These are phyloP conservation scores for Aspergillus coremiiformis DNA, from an alignment of 495 filamentous ascomycete genomes.

Conservation along the genomic window DNA sequence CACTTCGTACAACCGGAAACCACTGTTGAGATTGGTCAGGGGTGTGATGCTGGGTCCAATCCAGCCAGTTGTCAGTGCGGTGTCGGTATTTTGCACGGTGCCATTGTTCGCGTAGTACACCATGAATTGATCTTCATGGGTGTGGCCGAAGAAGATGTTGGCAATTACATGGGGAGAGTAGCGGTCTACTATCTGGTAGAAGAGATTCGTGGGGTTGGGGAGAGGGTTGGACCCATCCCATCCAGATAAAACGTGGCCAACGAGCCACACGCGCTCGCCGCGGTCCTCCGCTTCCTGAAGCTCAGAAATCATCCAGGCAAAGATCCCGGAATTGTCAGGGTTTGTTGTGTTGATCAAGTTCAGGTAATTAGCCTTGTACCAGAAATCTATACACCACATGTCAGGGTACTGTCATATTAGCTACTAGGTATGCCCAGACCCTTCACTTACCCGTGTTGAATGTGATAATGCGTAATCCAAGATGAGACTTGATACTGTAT, in stretches of 20 bases:
- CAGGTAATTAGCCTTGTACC: slow-evolving; percentile 42
- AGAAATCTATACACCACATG: slow-evolving; percentile 36
- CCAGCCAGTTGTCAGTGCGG: slow-evolving; percentile 40
- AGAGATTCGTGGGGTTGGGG: slow-evolving; percentile 44
- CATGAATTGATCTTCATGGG: slow-evolving; percentile 47
- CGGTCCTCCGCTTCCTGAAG: slow-evolving; percentile 45
- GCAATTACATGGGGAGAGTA: slow-evolving; percentile 51
- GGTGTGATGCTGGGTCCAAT: slow-evolving; percentile 49
- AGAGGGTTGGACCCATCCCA: slow-evolving; percentile 47
- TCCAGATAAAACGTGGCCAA: slow-evolving; percentile 45
- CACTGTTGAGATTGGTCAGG: slow-evolving; percentile 47
- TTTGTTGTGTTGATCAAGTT: slow-evolving; percentile 42
- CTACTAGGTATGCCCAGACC: not conserved
- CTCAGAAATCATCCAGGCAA: slow-evolving; percentile 44
- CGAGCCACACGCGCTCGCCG: slow-evolving; percentile 49
- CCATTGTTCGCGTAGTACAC: slow-evolving; percentile 48
- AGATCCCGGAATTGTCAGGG: slow-evolving; percentile 45
- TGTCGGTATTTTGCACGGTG: slow-evolving; percentile 29
- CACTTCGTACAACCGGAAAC: slow-evolving; percentile 49
- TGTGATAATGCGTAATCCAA: slow-evolving; percentile 43
- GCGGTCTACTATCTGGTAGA: slow-evolving; percentile 51
- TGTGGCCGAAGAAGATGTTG: slow-evolving; percentile 51
- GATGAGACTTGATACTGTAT: slow-evolving; percentile 43
- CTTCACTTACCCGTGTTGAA: slow-evolving; percentile 44
- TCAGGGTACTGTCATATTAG: slow-evolving; percentile 9